Base-by-base conservation (phyloP, 2,329 filamentous ascomycete species). In the Epichloe glyceriae region DNA sequence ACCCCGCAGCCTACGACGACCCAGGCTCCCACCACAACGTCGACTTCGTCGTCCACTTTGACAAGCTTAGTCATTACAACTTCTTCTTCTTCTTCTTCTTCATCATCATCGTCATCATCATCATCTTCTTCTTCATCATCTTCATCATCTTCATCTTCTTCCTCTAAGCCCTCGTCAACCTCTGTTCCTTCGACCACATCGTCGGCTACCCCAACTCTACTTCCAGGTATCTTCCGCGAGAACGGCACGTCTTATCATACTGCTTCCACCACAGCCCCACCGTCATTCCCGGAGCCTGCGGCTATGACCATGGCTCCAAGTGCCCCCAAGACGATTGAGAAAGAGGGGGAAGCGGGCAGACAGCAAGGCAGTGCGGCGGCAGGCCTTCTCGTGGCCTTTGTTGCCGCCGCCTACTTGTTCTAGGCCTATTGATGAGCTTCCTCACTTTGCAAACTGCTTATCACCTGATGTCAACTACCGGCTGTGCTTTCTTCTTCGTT, bases 201-300 rank as follows among this genome's bases (percentile, higher is more conserved):
- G 5, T 53, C 54, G 6, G 35, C 46, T n/a, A 15, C 15, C 3
- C 40, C 34, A 35, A 38, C 63, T 6, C 65, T 62, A n/a, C 58
- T 67, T 52, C 71, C 71, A 14, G 75, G 72, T 57, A 69, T 80
- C 57, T 80, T 80, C 69, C 73, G 74, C 51, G 74, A 80, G 65
- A 75, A 76, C 51, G 61, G 60, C 54, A 73, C 67, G 17, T 55
- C 60, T 12, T 58, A 61, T 14, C 46, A 58, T 14, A 56, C 52
- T 38, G 51, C 53, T 5, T 54, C 22, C 10, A 52, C 43, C 33
- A 53, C 8, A 30, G 37, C 20, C 20, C 46, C 12, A 26, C 49
- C 34, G 30, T 49, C 44, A 7, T 39, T 50, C n/a, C 3, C 22
- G 47, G 51, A 10, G 52, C 51, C 60, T 8, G 53, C 60, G 17